Percentiles rank a stretch among this genome's conserved stretches.
These are phyloP conservation scores for Cutaneotrichosporon curvatum DNA, from an alignment of 1,284 basidiomycete species.

Conservation along the genomic window DNA sequence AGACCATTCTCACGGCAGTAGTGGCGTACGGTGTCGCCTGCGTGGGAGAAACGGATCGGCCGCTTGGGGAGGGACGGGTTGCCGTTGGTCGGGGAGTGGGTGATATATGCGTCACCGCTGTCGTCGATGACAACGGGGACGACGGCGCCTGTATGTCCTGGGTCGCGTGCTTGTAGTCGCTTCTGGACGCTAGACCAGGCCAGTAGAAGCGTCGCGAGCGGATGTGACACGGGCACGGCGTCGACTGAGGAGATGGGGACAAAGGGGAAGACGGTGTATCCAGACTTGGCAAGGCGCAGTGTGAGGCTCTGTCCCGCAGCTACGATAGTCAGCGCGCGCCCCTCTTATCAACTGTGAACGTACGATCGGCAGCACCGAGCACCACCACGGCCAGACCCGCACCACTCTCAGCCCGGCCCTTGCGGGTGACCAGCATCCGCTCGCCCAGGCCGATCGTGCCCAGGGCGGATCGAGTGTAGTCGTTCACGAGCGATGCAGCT, in stretches of 20 bases:
- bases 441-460: constrained; percentile 24
- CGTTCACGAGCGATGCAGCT: constrained; percentile 26
- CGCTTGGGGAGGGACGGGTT: constrained; percentile 13
- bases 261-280: constrained; percentile 42
- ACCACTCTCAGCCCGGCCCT: constrained; percentile 17
- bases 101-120: constrained; percentile 14
- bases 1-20: constrained; percentile 36
- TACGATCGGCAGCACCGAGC: constrained; percentile 34
- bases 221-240: constrained; percentile 13
- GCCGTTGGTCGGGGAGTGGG: constrained; percentile 4
- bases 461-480: constrained; percentile 22
- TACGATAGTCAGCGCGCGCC: constrained; percentile 15
- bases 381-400: constrained; percentile 34
- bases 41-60: constrained; percentile 28
- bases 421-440: neutral
- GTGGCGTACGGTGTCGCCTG: constrained; percentile 36
- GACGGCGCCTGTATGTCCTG: constrained; percentile 31
- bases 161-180: constrained; percentile 25
- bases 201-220: constrained; percentile 31
- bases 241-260: constrained; percentile 20
- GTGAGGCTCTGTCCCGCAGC: constrained; percentile 36
- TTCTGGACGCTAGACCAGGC: constrained; percentile 37
- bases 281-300: constrained; percentile 35
- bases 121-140: constrained; percentile 40
- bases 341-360: constrained; percentile 3